Base-by-base conservation (phyloP, 345 rosid genomes). In the Syzygium grande region DNA sequence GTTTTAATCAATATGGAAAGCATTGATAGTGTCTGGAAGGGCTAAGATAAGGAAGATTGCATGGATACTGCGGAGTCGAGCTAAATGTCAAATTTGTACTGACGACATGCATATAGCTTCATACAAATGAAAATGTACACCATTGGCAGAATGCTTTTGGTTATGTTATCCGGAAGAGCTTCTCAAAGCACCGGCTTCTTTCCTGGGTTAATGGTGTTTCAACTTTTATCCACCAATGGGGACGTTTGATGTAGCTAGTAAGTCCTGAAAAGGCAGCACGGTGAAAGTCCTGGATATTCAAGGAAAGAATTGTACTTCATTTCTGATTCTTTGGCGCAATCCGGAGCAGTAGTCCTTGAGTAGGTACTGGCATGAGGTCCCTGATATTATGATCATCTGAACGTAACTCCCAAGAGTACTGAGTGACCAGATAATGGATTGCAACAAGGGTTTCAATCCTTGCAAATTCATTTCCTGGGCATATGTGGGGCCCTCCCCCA, bases 381-480 rank as follows among this genome's bases (percentile, higher is more conserved):
- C 95, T 86, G n/a, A 41, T 59, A 88, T 93, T 89, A 52, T 8
- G 90, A 51, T 88, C 88, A 88, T 90, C 94, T 11, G 90, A 86
- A 73, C 87, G 83, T 46, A 88, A 38, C 84, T 92, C 91, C 94
- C 94, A 92, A 4, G 93, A 79, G 84, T 92, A 95, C 17, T 79
- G 90, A 85, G 94, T 93, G 58, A 93, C 88, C 58, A 95, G 90
- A 84, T 90, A 88, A 89, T 93, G 96, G 63, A 92, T 89, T 0
- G 90, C 55, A 52, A 92, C 91, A 3, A 93, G 91, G 38, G 90
- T 92, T 89, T 94, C 95, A 11, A 92, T 89, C 91, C 90, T 92
- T 49, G 94, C 94, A 87, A 93, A 91, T 86, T 92, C 94, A 14
- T 88, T 87, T 85, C 95, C 93, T 19, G 96, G 94, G 91, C 96